Evolutionary conservation across 805 yeast genomes (phyloP).

Genomic region (Wickerhamiella vanderwaltii): DNA sequence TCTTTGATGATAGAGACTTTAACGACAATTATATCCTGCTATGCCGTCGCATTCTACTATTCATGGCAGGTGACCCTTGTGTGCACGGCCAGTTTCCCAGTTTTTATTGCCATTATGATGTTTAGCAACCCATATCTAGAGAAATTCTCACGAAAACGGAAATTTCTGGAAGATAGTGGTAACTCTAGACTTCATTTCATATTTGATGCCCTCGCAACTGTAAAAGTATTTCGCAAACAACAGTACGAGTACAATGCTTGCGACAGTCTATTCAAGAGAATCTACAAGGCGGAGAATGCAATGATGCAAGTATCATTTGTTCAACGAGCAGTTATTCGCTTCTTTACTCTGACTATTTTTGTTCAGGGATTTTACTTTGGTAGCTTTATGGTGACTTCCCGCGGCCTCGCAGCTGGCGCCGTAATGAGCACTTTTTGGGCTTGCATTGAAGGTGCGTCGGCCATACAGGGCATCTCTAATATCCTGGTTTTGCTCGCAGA

Average conservation of each 20-base stretch:
- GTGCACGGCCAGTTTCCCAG: conserved; percentile 63
- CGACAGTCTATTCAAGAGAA: conserved; percentile 26
- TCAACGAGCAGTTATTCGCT: conserved; percentile 46
- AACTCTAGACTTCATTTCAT: conserved; percentile 63
- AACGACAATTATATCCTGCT: conserved; percentile 44
- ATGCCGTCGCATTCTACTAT: conserved; percentile 47
- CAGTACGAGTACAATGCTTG: conserved; percentile 39
- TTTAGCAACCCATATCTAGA: conserved; percentile 42
- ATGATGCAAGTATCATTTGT: conserved; percentile 37
- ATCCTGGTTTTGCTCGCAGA: conserved; percentile 53
- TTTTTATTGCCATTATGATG: conserved; percentile 36
- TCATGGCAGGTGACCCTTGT: conserved; percentile 82
- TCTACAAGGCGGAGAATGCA: conserved; percentile 32
- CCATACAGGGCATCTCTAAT: conserved; percentile 42
- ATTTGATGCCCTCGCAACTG: conserved; percentile 44
- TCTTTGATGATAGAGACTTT: conserved; percentile 69
- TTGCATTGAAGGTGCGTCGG: conserved; percentile 58
- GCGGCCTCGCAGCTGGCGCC: conserved; percentile 42
- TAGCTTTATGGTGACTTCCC: conserved; percentile 43
- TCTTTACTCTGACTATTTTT: conserved; percentile 58
- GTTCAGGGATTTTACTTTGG: conserved; percentile 94
- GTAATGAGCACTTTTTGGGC: conserved; percentile 77
- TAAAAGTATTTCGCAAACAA: conserved; percentile 51
- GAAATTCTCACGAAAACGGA: conserved; percentile 42
- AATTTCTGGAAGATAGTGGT: conserved; percentile 40